Conservation (phyloP, 2,329 filamentous ascomycete genomes). For the Trichoderma sp. region DNA sequence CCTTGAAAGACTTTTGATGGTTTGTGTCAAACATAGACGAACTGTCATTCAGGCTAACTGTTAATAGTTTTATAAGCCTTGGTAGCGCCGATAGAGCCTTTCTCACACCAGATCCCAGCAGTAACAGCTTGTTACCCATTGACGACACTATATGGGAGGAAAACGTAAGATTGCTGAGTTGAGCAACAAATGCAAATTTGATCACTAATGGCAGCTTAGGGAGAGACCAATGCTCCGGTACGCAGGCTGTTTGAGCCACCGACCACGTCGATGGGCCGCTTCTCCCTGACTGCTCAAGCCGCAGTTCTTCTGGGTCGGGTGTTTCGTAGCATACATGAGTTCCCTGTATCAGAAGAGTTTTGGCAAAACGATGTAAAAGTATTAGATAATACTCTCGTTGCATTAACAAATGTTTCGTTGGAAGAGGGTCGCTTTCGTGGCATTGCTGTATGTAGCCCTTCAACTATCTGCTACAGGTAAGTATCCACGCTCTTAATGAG, state of each 20-base stretch:
- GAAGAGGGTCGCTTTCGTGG: not conserved
- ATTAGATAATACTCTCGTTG: not conserved
- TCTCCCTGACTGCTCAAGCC: not conserved
- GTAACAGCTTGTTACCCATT: not conserved
- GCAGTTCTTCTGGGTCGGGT: not conserved
- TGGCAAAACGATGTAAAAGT: constrained; percentile 5
- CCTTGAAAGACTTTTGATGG: not conserved
- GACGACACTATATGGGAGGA: constrained; percentile 1
- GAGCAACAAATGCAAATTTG: not conserved
- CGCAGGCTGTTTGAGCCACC: not conserved
- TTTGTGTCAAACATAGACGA: not conserved
- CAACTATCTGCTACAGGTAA: constrained; percentile 8
- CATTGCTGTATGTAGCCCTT: not conserved
- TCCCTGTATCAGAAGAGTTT: not conserved
- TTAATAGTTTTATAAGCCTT: not conserved
- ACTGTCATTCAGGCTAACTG: not conserved
- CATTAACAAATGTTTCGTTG: not conserved
- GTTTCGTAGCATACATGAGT: not conserved
- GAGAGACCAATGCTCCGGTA: not conserved
- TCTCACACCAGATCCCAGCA: not conserved
- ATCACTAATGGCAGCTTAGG: not conserved
- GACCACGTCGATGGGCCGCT: constrained; percentile 1
- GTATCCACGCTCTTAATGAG: not conserved
- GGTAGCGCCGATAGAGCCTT: not conserved
- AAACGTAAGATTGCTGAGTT: not conserved